Conservation (phyloP, 2,329 filamentous ascomycete species). For the Bipolaris victoriae region DNA sequence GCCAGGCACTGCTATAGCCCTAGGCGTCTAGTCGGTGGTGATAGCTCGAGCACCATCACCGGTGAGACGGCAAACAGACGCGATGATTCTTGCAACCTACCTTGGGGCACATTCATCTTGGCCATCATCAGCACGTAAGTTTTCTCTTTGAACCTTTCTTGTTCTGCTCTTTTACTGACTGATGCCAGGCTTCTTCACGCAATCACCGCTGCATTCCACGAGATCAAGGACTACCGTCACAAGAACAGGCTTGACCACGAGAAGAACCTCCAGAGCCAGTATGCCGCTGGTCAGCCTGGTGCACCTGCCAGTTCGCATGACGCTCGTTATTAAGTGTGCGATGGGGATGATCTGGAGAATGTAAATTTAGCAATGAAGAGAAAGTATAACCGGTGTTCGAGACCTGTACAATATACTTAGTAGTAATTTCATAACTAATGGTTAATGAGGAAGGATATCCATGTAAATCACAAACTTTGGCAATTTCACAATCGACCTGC, state of each 20-base stretch:
- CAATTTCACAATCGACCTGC: neutral
- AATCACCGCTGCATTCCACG: constrained; percentile 52
- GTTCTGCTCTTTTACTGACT: neutral
- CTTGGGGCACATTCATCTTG: constrained; percentile 54
- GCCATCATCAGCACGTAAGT: constrained; percentile 56
- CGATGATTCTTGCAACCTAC: constrained; percentile 48
- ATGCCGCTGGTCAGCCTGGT: neutral
- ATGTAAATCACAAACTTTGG: neutral
- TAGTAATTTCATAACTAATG: neutral
- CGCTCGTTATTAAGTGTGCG: neutral
- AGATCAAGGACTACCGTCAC: constrained; percentile 37
- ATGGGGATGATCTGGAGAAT: neutral
- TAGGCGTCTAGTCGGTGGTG: constrained; percentile 9
- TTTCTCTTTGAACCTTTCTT: neutral
- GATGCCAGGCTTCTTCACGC: constrained; percentile 51
- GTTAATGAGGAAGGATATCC: neutral
- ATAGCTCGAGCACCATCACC: constrained; percentile 14
- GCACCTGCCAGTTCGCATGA: neutral
- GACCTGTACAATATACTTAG: neutral
- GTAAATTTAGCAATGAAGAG: neutral
- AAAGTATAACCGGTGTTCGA: neutral
- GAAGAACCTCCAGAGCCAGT: constrained; percentile 15
- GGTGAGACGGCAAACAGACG: constrained; percentile 21
- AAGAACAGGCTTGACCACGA: constrained; percentile 21
- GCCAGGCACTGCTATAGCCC: constrained; percentile 42